Evolutionary conservation across 371 early-diverging fungal species (phyloP).

Genomic region (Lichtheimia corymbifera): DNA sequence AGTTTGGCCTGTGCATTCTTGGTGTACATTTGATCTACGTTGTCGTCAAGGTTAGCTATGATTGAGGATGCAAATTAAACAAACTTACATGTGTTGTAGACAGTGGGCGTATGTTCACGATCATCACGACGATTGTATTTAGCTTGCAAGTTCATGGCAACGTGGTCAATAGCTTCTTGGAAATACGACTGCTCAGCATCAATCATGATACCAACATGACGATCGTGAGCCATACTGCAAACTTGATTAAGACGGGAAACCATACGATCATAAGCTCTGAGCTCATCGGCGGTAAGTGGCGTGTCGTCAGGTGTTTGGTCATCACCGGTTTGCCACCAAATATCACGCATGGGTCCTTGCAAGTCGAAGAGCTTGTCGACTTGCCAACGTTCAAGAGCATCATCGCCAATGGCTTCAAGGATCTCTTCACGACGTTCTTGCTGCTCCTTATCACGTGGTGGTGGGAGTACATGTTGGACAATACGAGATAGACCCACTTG

Average conservation of each 20-base stretch:
- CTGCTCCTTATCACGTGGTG: conserved; percentile 23
- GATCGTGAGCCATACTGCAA: conserved; percentile 59
- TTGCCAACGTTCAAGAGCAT: conserved; percentile 27
- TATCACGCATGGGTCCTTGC: conserved; percentile 36
- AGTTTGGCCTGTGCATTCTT: conserved; percentile 72
- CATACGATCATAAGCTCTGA: conserved; percentile 74
- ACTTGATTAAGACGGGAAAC: conserved; percentile 67
- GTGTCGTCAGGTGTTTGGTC: neutral
- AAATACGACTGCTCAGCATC: conserved; percentile 96
- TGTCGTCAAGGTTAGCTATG: neutral
- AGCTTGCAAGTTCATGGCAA: conserved; percentile 68
- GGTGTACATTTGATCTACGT: conserved; percentile 89
- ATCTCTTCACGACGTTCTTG: conserved; percentile 18
- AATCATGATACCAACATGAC: conserved; percentile 79
- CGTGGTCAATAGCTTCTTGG: conserved; percentile 90
- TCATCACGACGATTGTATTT: conserved; percentile 71
- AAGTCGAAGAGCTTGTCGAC: conserved; percentile 36
- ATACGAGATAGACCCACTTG: conserved; percentile 28
- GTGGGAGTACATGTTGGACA: conserved; percentile 25
- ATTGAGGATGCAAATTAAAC: neutral
- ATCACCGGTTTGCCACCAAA: conserved; percentile 29
- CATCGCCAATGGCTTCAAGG: conserved; percentile 12
- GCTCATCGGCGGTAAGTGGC: conserved; percentile 46
- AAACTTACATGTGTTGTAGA: conserved; percentile 82
- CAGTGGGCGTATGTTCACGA: conserved; percentile 56